Percentiles rank a stretch among this genome's conserved stretches.
These are phyloP conservation scores for Erucastrum elatum DNA, from an alignment of 345 rosid species.

Conservation along the genomic window DNA sequence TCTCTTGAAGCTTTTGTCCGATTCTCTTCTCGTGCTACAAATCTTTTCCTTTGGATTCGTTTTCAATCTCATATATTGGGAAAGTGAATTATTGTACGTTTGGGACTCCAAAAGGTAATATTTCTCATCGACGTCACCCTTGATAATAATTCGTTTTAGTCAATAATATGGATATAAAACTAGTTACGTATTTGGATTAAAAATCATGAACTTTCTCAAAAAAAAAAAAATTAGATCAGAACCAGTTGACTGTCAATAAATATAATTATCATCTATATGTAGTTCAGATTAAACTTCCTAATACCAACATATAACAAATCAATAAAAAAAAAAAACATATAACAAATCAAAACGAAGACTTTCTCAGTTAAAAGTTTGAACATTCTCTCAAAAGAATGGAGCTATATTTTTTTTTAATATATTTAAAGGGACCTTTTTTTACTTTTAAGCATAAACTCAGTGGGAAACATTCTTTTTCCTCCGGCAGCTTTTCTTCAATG, in stretches of 20 bases:
- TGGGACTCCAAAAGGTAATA: constrained; percentile 18
- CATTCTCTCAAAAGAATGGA: constrained; percentile 28
- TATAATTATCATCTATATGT: background rate
- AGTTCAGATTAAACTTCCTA: background rate
- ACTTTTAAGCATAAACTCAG: constrained; percentile 30
- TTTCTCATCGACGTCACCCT: constrained; percentile 20
- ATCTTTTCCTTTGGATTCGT: constrained; percentile 28
- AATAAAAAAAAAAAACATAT: constrained; percentile 4
- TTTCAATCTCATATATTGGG: constrained; percentile 22
- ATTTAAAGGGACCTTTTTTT: background rate
- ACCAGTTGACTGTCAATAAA: background rate
- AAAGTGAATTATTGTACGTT: constrained; percentile 38
- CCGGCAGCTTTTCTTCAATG: constrained; percentile 30
- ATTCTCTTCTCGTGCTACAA: constrained; percentile 13
- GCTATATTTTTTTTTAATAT: background rate
- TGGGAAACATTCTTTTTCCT: constrained; percentile 41
- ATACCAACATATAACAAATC: constrained; percentile 26
- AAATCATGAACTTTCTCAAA: background rate
- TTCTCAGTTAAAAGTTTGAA: constrained; percentile 26
- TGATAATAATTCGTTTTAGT: constrained; percentile 18
- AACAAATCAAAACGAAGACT: constrained; percentile 24
- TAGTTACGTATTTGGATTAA: background rate
- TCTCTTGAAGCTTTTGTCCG: constrained; percentile 28
- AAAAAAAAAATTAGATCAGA: background rate
- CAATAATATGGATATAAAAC: background rate